A percentile compares a stretch with the other conserved stretches of the same genome.
phyloP scores from a whole-genome alignment of 2,329 filamentous ascomycete genomes.

The Xylogone sp. region DNA sequence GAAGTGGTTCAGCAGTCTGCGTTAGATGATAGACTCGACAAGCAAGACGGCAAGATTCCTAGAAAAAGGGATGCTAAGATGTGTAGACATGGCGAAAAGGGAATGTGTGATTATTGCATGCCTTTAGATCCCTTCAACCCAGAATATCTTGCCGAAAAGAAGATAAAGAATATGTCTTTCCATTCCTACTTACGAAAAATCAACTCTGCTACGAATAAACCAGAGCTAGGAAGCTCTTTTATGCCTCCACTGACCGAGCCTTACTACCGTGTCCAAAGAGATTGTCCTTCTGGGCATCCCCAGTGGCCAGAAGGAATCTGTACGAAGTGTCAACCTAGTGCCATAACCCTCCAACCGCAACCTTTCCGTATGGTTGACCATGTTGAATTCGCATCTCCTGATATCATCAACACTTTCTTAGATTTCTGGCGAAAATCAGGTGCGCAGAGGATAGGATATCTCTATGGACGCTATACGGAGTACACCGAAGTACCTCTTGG shows the following conservation, averaged over 20 bases:
- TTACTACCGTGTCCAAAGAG: slow-evolving; percentile 80
- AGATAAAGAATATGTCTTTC: slow-evolving; percentile 98
- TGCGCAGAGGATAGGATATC: slow-evolving; percentile 77
- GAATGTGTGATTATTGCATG: slow-evolving; percentile 99
- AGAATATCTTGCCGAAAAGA: slow-evolving; percentile 88
- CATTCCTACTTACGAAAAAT: slow-evolving; percentile 92
- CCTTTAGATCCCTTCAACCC: slow-evolving; percentile 89
- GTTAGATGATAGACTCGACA: slow-evolving; percentile 83
- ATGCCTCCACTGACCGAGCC: slow-evolving; percentile 94
- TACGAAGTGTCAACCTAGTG: slow-evolving; percentile 95
- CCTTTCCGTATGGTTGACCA: slow-evolving; percentile 96
- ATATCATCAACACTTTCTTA: slow-evolving; percentile 83
- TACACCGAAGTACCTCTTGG: slow-evolving; percentile 92
- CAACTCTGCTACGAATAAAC: slow-evolving; percentile 94
- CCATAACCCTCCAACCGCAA: slow-evolving; percentile 92
- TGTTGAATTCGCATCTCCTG: slow-evolving; percentile 86
- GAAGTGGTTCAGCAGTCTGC: slow-evolving; percentile 84
- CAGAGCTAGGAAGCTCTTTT: slow-evolving; percentile 88
- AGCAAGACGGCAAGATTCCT: slow-evolving; percentile 82
- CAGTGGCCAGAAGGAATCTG: slow-evolving; percentile 96
- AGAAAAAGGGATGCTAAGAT: slow-evolving; percentile 73
- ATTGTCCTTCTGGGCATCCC: slow-evolving; percentile 91
- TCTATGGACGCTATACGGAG: slow-evolving; percentile 88
- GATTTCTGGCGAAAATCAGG: slow-evolving; percentile 89
- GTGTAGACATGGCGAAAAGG: slow-evolving; percentile 93